Conservation (phyloP, 352 stramenopile species). For the Phytophthora syringae region DNA sequence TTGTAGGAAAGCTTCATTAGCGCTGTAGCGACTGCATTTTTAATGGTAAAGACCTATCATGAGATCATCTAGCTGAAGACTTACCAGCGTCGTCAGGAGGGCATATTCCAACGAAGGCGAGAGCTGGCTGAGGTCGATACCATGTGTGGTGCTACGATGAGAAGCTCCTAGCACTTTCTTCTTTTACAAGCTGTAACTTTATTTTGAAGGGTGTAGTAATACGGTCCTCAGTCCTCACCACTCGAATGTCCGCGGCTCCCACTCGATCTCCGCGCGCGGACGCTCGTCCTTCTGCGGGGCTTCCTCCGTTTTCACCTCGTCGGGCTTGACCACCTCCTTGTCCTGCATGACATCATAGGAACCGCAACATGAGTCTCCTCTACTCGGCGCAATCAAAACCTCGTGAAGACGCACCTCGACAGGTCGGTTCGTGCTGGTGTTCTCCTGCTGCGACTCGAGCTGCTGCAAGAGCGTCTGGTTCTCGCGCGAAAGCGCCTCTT, state of each 20-base stretch:
- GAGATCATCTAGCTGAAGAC: too few species aligned
- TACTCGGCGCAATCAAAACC: constrained; percentile 4
- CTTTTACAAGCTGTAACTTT: constrained; percentile 21
- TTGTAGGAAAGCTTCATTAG: not conserved
- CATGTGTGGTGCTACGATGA: constrained; percentile 13
- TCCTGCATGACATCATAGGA: constrained; percentile 19
- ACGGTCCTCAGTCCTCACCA: too few species aligned
- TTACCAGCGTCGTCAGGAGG: too few species aligned
- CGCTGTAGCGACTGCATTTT: not conserved
- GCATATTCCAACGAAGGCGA: too few species aligned
- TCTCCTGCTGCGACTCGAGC: constrained; percentile 26
- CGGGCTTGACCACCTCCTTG: constrained; percentile 8
- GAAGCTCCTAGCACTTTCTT: constrained; percentile 1
- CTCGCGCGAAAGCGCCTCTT: constrained; percentile 24
- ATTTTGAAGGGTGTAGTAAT: constrained; percentile 11
- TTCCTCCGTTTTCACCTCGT: constrained; percentile 11
- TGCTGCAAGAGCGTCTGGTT: constrained; percentile 34
- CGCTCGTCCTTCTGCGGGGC: not conserved
- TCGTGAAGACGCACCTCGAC: constrained; percentile 19
- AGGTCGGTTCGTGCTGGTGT: constrained; percentile 4
- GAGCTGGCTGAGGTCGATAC: constrained; percentile 7
- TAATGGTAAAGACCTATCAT: too few species aligned
- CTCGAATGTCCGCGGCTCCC: constrained; percentile 38
- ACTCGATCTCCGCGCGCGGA: constrained; percentile 22
- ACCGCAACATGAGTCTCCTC: constrained; percentile 4